phyloP scores from a whole-genome alignment of 257 asterid genomes.

The Paraleonurus japonicus region DNA sequence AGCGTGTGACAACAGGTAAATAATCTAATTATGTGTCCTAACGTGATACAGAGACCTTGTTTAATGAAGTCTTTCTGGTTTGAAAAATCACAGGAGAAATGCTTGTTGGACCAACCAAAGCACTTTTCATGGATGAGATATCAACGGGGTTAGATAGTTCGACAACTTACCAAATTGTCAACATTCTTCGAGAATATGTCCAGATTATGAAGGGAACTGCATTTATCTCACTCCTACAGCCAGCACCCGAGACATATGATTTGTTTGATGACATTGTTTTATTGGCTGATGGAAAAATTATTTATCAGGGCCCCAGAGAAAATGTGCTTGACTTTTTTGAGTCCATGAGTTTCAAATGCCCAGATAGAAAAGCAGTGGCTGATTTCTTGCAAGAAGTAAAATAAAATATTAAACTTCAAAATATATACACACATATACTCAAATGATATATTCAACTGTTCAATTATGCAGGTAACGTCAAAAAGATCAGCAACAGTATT shows the following conservation, averaged over 20 bases:
- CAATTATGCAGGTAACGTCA: slow-evolving; percentile 47
- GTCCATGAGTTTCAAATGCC: slow-evolving; percentile 47
- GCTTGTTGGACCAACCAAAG: slow-evolving; percentile 47
- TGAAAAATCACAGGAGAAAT: not conserved
- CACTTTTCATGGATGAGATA: slow-evolving; percentile 50
- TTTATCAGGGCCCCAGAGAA: slow-evolving; percentile 45
- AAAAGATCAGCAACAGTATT: slow-evolving; percentile 54
- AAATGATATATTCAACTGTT: not conserved
- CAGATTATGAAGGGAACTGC: slow-evolving; percentile 46
- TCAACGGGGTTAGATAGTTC: slow-evolving; percentile 52
- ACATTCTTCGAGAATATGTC: slow-evolving; percentile 31
- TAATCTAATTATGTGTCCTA: not conserved
- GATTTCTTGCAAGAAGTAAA: slow-evolving; percentile 50
- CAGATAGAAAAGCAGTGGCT: slow-evolving; percentile 47
- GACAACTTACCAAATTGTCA: slow-evolving; percentile 39
- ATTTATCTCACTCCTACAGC: slow-evolving; percentile 46
- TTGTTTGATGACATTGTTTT: slow-evolving; percentile 46
- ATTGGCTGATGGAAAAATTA: slow-evolving; percentile 36
- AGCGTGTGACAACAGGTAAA: not conserved
- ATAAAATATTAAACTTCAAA: not conserved
- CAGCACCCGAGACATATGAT: slow-evolving; percentile 48
- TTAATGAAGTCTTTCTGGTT: not conserved
- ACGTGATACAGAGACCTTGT: too few relatives aligned
- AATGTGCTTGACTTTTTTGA: slow-evolving; percentile 37
- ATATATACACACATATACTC: not conserved